Evolutionary conservation across 1,139 yeast species (phyloP), one percentile per base, ranked within the genome.

Genomic region (Taphrina deformans): DNA sequence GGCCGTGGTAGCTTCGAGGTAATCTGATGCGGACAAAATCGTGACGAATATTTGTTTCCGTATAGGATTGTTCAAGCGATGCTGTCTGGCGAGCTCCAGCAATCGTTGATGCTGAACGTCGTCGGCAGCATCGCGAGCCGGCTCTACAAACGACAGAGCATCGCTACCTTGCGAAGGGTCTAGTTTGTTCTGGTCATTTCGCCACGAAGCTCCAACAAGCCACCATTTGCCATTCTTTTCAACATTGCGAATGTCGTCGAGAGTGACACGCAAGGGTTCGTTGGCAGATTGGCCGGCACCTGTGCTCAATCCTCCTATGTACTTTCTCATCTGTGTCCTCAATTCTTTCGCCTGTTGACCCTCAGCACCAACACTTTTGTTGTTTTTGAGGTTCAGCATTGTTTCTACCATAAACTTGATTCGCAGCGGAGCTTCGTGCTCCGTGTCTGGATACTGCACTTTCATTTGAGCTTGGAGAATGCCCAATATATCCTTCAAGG

Each of bases 161-260:
- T 41, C n/a, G 12, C 2, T 29, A 4, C 14, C 38, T 6, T 24
- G 27, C 1, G 51, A 35, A 24, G 24, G 23, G 7, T 33, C 40
- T 12, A n/a, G 16, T 16, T 38, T 45, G 87, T 76, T n/a, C 6
- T 31, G 50, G 14, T 72, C 75, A 26, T 75, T 77, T 53, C 85
- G 88, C 97, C 98, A 93, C 0, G 99, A 97, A 2, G 98, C 89
- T 53, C 99, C 99, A 41, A 95, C 92, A 51, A 93, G 80, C 99
- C 99, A 95, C 99, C 99, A 95, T 75, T 92, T 93, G 65, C 99
- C 99, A 69, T 85, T 83, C 0, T 86, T 83, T 12, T 86, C 89
- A 31, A 89, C 82, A 69, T 83, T 84, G 60, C 83, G 84, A 66
- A 95, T 91, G 77, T 95, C 99, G 58, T 84, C 86, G 38, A 95